Conservation (phyloP, 495 filamentous ascomycete genomes). For the Daldinia concentrica region DNA sequence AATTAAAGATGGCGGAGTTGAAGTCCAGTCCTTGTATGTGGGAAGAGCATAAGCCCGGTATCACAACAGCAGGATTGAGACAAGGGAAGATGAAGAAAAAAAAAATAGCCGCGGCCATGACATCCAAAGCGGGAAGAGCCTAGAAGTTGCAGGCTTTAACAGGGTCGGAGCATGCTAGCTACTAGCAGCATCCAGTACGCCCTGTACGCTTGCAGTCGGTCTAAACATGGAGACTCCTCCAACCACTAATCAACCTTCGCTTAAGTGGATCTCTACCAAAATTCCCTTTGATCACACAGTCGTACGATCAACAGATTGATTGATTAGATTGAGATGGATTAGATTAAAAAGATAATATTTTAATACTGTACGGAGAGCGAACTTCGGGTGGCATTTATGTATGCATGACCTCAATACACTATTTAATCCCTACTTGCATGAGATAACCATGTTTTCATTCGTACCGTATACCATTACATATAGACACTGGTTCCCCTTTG, state of each 20-base stretch:
- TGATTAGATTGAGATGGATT: slow-evolving; percentile 43
- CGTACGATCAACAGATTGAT: slow-evolving; percentile 43
- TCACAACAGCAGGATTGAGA: slow-evolving; percentile 5
- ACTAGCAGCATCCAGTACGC: slow-evolving; percentile 11
- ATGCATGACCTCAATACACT: background rate
- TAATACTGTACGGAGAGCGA: slow-evolving; percentile 21
- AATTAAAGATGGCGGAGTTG: background rate
- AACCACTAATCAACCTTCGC: slow-evolving; percentile 24
- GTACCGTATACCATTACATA: background rate
- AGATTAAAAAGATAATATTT: slow-evolving; percentile 42
- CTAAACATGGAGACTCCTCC: slow-evolving; percentile 11
- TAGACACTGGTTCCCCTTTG: background rate
- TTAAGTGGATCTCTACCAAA: slow-evolving; percentile 25
- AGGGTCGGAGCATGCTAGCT: slow-evolving; percentile 23
- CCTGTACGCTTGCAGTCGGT: slow-evolving; percentile 40
- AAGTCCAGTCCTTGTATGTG: slow-evolving; percentile 2
- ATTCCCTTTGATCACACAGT: slow-evolving; percentile 27
- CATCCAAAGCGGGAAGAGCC: slow-evolving; percentile 17
- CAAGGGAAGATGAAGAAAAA: background rate
- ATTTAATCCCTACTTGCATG: background rate
- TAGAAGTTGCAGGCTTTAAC: slow-evolving; percentile 22
- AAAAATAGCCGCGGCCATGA: slow-evolving; percentile 13
- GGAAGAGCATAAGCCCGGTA: slow-evolving; percentile 7
- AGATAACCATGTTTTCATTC: background rate
- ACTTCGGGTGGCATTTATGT: background rate